Evolutionary conservation across 805 yeast genomes (phyloP), one percentile per base, ranked within the genome.

Genomic region (Metschnikowia sp.): DNA sequence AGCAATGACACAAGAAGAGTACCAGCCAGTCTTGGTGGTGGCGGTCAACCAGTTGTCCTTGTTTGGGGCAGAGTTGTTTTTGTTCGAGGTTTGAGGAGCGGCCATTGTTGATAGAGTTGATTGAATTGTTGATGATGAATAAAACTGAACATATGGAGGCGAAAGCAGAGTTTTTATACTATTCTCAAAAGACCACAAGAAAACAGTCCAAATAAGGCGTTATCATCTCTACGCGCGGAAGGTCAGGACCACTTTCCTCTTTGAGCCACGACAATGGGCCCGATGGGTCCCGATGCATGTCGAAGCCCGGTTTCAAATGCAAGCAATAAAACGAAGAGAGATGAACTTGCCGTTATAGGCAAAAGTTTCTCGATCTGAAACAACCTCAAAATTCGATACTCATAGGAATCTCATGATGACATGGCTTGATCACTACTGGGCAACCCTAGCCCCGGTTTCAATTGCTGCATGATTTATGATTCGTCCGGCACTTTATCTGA

Each of bases 11-110:
- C 39, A 41, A 41, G 44, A 41, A 10, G 35, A 32, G 39, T 41
- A 41, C 39, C 44, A 41, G n/a, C 44, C 39, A 11, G 44, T 41
- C 11, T 8, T 12, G 29, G 44, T 31, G 33, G 13, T 18, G 39
- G 44, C 44, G 39, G 44, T 41, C 28, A 41, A 34, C 34, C 32
- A 34, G 39, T 41, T 41, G 44, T 41, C 43, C 37, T 40, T 41
- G 39, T 41, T 41, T 32, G 43, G 43, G 31, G 43, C 33, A 13
- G 39, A 41, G 29, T 38, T 34, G 28, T 26, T 15, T n/a, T 41
- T 41, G 34, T 13, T 40, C 32, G 43, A 40, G n/a, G 36, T 26
- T 40, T 40, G 19, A 15, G 43, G 43, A 33, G 43, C 44, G 18
- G 44, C 39, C 39, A 41, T 41, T 10, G 13, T 41, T 41, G 29